Evolutionary conservation across 2,329 filamentous ascomycete genomes (phyloP), one percentile per base, ranked within the genome.

Genomic region (Penicillium sp.): DNA sequence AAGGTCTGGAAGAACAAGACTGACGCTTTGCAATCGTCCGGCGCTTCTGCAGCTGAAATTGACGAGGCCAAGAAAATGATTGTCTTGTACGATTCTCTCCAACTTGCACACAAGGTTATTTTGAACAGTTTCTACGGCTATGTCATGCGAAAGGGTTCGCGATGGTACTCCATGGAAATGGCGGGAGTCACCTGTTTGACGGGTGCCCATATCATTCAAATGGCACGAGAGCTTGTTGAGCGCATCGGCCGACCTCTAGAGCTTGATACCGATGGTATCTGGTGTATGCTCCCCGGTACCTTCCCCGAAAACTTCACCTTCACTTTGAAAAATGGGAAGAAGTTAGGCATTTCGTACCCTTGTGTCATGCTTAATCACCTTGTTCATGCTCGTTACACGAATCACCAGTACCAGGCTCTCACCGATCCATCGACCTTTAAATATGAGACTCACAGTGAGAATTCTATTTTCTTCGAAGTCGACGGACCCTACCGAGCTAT

Each of bases 151-250:
- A 99, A 99, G 71, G 94, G 94, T 31, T 99, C 94, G 34, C 85
- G 94, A 50, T 99, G 94, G 94, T 99, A 99, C 70, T 99, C 94
- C 16, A 87, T 99, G 83, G 94, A 99, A 70, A 99, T 99, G 94
- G 94, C 95, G 15, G 94, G 94, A 63, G 94, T 99, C 4, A 99
- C 94, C 39, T 99, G 94, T 76, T 78, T 99, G 70, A 99, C 94
- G 1, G 94, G 94, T 57, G 94, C 94, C 29, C 89, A 86, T 39
- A 99, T 99, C 69, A 99, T 99, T 70, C 94, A 99, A 68, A 85
- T 99, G 82, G 95, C 94, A 16, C 85, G 93, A 66, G 87, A 94
- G 64, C 82, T 99, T 2, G 93, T 99, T 4, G 94, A 99, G 69
- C 84, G 94, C 7, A 89, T 99, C 34, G 94, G 94, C 23, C 84